A percentile compares a stretch with the other conserved stretches of the same genome.
phyloP scores from a whole-genome alignment of 371 early-diverging fungal genomes.

The Batkoa obscura region DNA sequence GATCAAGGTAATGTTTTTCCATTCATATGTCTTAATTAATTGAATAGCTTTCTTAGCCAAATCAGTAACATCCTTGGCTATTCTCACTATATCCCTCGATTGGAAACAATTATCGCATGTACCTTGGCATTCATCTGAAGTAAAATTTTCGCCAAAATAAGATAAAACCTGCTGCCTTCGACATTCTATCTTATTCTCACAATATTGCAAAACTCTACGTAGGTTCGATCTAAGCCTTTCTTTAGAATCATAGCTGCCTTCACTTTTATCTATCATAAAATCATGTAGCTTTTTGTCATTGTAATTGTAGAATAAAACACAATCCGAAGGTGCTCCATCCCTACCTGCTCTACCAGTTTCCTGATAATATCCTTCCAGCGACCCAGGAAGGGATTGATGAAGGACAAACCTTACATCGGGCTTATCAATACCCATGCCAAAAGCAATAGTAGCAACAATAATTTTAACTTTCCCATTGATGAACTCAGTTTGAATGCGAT shows the following conservation, averaged over 20 bases:
- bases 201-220: conserved; percentile 74
- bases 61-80: conserved; percentile 26
- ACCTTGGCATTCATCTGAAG: conserved; percentile 36
- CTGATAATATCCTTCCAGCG: conserved; percentile 98
- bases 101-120: conserved; percentile 90
- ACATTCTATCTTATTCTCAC: conserved; percentile 90
- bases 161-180: conserved; percentile 76
- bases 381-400: conserved; percentile 90
- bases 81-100: conserved; percentile 9
- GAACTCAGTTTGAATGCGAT: conserved; percentile 71
- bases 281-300: conserved; percentile 43
- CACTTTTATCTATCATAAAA: conserved; percentile 72
- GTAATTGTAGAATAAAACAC: conserved; percentile 79
- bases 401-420: conserved; percentile 98
- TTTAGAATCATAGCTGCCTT: conserved; percentile 69
- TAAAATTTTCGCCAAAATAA: conserved; percentile 92
- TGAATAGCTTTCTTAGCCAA: conserved; percentile 31
- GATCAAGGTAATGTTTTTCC: conserved; percentile 32
- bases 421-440: conserved; percentile 99
- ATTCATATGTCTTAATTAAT: conserved; percentile 20
- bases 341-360: conserved; percentile 98
- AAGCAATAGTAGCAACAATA: conserved; percentile 98
- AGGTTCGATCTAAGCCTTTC: conserved; percentile 72
- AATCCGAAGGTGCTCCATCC: conserved; percentile 76
- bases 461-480: conserved; percentile 52